Base-by-base conservation (phyloP, 2,329 filamentous ascomycete genomes). In the Coccinonectria pachysandricola region DNA sequence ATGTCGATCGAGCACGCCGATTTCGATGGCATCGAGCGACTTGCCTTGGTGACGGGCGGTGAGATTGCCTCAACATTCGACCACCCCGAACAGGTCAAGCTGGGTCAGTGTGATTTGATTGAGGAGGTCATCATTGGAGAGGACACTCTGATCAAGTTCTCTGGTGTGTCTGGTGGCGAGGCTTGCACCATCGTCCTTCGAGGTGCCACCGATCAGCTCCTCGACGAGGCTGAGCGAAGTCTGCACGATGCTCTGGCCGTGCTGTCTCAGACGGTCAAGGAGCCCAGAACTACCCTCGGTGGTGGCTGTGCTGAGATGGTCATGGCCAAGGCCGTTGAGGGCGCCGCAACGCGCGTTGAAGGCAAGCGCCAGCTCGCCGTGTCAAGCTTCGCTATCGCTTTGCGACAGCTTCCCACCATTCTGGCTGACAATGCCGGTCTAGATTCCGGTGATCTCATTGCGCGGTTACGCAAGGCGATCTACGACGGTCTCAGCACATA, bases 41-140 rank as follows among this genome's bases (percentile, higher is more conserved):
- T 98, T 45, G 88, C 91, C 7, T 68, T 98, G 26, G 91, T 98
- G 22, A 98, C 91, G 5, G 91, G 91, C 37, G 91, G 88, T 48
- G 91, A 98, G 62, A 98, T 98, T 48, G 79, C 91, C 18, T 94
- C 85, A 10, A 98, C 91, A 4, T 98, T 98, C 51, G 91, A 98
- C 55, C 87, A 98, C 60, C 91, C 91, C 4, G 91, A 98, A 25
- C 82, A 91, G 51, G 87, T 98, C 44, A 92, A 96, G 65, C 76
- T 98, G 14, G 91, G 91, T 14, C 79, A 88, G 38, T 98, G 91
- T 56, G 88, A 96, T 50, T 45, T 92, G 24, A 96, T 98, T 32
- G 91, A 98, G 60, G 91, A 98, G 60, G 79, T 98, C 21, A 94
- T 98, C 45, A 95, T 98, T 46, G 91, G 91, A 39, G 91, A 98